Conservation (phyloP, 768 basidiomycete genomes). For the Tulasnella sp. region DNA sequence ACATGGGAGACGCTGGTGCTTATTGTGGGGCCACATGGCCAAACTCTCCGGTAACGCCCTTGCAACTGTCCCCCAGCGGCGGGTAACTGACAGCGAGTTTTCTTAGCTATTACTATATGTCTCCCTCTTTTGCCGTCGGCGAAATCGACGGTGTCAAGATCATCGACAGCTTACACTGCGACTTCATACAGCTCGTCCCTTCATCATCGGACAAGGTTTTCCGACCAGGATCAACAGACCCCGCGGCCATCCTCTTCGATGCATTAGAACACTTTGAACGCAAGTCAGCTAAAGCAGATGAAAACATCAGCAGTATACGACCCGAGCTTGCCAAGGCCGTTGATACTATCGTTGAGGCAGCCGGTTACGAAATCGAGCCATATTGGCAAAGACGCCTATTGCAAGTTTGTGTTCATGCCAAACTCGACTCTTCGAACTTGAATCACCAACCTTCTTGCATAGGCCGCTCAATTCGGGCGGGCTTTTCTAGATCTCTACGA, state of each 20-base stretch:
- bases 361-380: slow-evolving; percentile 82
- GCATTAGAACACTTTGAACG: slow-evolving; percentile 80
- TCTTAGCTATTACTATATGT: slow-evolving; percentile 64
- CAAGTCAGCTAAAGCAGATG: slow-evolving; percentile 84
- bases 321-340: slow-evolving; percentile 78
- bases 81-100: too few relatives aligned
- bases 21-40: slow-evolving; percentile 87
- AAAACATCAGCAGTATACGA: slow-evolving; percentile 76
- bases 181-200: slow-evolving; percentile 90
- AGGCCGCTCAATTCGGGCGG: slow-evolving; percentile 96
- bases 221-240: slow-evolving; percentile 81
- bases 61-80: slow-evolving; percentile 15
- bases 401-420: slow-evolving; percentile 40
- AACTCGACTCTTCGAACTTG: background rate
- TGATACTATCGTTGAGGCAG: slow-evolving; percentile 86
- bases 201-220: slow-evolving; percentile 71
- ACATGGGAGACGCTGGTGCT: slow-evolving; percentile 68
- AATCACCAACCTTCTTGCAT: background rate
- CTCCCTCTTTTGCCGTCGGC: slow-evolving; percentile 62
- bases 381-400: slow-evolving; percentile 80
- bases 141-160: slow-evolving; percentile 89
- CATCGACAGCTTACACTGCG: slow-evolving; percentile 62
- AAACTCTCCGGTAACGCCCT: slow-evolving; percentile 52
- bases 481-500: slow-evolving; percentile 89
- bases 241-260: slow-evolving; percentile 83